phyloP scores from a whole-genome alignment of 257 asterid species.

The Solanum paucissectum region DNA sequence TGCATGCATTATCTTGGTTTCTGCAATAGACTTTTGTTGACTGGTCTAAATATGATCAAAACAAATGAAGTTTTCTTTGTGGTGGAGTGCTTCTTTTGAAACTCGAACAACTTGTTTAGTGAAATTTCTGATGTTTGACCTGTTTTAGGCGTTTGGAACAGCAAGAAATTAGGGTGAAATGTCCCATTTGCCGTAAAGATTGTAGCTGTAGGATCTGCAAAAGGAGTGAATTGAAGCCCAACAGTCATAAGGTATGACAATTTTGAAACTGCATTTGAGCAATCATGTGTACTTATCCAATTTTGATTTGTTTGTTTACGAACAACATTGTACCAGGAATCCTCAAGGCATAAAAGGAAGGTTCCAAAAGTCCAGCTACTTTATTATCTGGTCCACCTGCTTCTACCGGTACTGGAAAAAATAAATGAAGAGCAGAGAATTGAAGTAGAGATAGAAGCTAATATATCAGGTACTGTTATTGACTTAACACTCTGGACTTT shows the following conservation, averaged over 20 bases:
- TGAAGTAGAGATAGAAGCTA: slow-evolving; percentile 72
- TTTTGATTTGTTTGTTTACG: slow-evolving; percentile 12
- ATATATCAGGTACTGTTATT: slow-evolving; percentile 41
- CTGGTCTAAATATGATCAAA: neutral
- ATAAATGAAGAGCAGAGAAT: slow-evolving; percentile 48
- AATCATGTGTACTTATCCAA: neutral
- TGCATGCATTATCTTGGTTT: neutral
- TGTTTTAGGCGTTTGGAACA: slow-evolving; percentile 47
- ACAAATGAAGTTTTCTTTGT: neutral
- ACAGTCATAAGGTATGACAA: slow-evolving; percentile 50
- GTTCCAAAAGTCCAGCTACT: slow-evolving; percentile 48
- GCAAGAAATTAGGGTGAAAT: slow-evolving; percentile 59
- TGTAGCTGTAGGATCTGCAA: slow-evolving; percentile 72
- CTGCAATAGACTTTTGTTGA: neutral
- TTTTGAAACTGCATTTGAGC: neutral
- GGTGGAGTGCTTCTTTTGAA: neutral
- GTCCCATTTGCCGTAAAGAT: slow-evolving; percentile 71
- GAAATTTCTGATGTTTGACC: slow-evolving; percentile 8
- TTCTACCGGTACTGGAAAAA: slow-evolving; percentile 74
- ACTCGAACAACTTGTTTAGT: neutral
- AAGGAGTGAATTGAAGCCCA: slow-evolving; percentile 28
- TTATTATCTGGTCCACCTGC: slow-evolving; percentile 55
- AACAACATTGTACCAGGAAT: slow-evolving; percentile 39
- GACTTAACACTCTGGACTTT: neutral
- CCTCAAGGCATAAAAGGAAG: slow-evolving; percentile 38